Conservation (phyloP, 768 basidiomycete species). For the Russula sp. region DNA sequence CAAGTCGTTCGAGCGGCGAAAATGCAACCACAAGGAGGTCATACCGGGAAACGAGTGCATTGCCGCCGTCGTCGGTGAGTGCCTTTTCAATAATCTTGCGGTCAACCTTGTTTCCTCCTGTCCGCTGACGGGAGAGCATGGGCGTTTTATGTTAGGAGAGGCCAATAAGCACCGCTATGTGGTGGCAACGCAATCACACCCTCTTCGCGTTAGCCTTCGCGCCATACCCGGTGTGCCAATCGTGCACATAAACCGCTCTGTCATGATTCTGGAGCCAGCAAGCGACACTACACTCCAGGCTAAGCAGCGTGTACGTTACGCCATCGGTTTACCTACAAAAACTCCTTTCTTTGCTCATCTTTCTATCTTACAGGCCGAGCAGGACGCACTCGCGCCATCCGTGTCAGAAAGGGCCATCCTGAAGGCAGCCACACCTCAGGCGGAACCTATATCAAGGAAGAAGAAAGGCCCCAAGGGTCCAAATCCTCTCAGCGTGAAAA, state of each 20-base stretch:
- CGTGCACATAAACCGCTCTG: slow-evolving; percentile 85
- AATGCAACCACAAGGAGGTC: slow-evolving; percentile 91
- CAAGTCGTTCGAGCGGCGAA: slow-evolving; percentile 87
- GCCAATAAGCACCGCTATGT: slow-evolving; percentile 92
- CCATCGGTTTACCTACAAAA: neutral
- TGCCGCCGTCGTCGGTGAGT: slow-evolving; percentile 68
- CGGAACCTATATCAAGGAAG: slow-evolving; percentile 47
- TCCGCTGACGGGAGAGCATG: neutral
- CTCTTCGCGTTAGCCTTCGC: slow-evolving; percentile 65
- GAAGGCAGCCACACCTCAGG: slow-evolving; percentile 28
- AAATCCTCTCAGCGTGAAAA: slow-evolving; percentile 90
- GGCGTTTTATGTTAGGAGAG: slow-evolving; percentile 43
- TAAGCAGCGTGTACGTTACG: slow-evolving; percentile 51
- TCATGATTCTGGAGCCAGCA: slow-evolving; percentile 90
- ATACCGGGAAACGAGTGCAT: slow-evolving; percentile 84
- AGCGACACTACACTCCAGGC: slow-evolving; percentile 66
- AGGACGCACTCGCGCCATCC: slow-evolving; percentile 49
- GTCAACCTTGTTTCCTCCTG: neutral
- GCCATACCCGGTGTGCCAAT: slow-evolving; percentile 80
- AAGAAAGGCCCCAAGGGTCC: slow-evolving; percentile 75
- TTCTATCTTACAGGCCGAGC: slow-evolving; percentile 47
- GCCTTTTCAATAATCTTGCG: slow-evolving; percentile 24
- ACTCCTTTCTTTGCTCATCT: neutral
- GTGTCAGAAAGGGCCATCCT: slow-evolving; percentile 44
- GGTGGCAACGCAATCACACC: slow-evolving; percentile 74